Conservation (phyloP, 2,329 filamentous ascomycete species). For the Cercospora beticola region DNA sequence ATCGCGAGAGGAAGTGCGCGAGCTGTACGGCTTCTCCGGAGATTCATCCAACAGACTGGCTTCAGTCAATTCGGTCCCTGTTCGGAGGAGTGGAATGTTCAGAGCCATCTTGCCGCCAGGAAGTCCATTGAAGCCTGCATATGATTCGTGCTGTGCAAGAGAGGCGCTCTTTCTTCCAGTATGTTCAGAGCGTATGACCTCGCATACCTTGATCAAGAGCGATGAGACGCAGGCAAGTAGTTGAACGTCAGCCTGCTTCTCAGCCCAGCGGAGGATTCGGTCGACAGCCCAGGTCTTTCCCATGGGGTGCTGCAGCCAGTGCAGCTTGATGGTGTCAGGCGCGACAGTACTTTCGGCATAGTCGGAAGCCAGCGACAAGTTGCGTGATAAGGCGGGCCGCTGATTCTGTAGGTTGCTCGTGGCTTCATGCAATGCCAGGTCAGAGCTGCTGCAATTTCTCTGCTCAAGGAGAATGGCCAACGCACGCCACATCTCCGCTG, state of each 20-base stretch:
- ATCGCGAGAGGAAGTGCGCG: slow-evolving; percentile 29
- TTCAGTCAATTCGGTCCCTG: slow-evolving; percentile 17
- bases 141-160: background rate
- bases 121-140: background rate
- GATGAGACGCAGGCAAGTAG: slow-evolving; percentile 67
- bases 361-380: slow-evolving; percentile 13
- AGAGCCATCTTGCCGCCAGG: slow-evolving; percentile 1
- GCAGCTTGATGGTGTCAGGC: background rate
- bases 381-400: slow-evolving; percentile 13
- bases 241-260: slow-evolving; percentile 60
- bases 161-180: background rate
- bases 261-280: slow-evolving; percentile 60
- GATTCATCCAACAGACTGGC: slow-evolving; percentile 17
- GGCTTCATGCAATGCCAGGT: background rate
- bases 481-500: slow-evolving; percentile 82
- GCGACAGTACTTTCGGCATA: background rate
- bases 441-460: slow-evolving; percentile 42
- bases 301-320: slow-evolving; percentile 50
- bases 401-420: slow-evolving; percentile 51
- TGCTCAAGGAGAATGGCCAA: slow-evolving; percentile 74
- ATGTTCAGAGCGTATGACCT: background rate
- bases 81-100: slow-evolving; percentile 20
- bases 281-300: slow-evolving; percentile 57
- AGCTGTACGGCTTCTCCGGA: slow-evolving; percentile 23
- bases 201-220: slow-evolving; percentile 52